Evolutionary conservation across 192 early-diverging fungal species (phyloP), one percentile per base, ranked within the genome.

Genomic region (Funneliformis geosporum): DNA sequence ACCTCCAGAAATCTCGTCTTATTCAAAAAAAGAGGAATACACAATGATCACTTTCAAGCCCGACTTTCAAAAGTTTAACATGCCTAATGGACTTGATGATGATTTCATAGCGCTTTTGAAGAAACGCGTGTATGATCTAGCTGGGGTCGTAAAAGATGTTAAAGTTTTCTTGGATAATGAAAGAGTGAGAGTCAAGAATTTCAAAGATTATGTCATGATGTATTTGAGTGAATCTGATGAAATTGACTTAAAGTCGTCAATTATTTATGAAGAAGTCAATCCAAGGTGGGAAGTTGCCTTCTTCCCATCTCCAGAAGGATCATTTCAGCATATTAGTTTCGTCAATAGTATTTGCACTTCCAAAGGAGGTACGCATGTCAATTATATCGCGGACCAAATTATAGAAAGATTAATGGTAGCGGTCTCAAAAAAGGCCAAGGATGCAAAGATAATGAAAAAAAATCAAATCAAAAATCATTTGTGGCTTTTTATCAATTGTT

Each of bases 261-360:
- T 95, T 42, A 85, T 97, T 25, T 94, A 95, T 82, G 94, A 99
- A 83, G 74, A 81, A 55, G 84, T 93, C 28, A 91, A 88, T 80
- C 91, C 91, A 5, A 91, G 96, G 25, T 99, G 97, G 98, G 96
- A 99, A 85, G 88, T 99, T 78, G 94, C 91, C 16, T 95, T 97
- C 80, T 91, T 94, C 4, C 84, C 94, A n/a, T 94, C 93, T 38
- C 4, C 11, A 1, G 96, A 98, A 75, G 98, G 97, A 21, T 95
- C 97, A 84, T 98, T 98, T 84, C 92, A 95, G 74, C 98, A 99
- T 82, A 92, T 93, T 80, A 71, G 94, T 81, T 99, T 99, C 84
- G 98, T 98, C 80, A 99, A 99, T 85, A 92, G 92, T 81, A 98
- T 99, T 83, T 96, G 92, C 83, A 99, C 98, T 7, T 88, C 90